Conservation (phyloP, 2,329 filamentous ascomycete genomes). For the Boeremia lycopersici region DNA sequence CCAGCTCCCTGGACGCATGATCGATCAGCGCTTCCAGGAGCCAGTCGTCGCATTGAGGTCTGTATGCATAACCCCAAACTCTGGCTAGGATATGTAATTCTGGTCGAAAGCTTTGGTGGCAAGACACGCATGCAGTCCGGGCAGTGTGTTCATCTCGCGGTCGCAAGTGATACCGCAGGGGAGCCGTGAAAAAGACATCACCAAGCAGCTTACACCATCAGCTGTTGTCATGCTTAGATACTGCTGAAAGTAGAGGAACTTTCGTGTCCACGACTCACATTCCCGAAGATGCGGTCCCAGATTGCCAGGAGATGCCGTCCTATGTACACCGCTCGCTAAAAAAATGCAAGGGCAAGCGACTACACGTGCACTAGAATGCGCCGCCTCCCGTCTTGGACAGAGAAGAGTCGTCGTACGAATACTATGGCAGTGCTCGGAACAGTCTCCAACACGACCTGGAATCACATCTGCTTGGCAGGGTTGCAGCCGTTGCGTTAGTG, state of each 20-base stretch:
- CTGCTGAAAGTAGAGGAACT: neutral
- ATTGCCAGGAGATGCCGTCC: neutral
- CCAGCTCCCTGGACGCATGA: neutral
- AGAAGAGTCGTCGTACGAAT: neutral
- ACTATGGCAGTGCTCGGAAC: neutral
- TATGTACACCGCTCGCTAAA: neutral
- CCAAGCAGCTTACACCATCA: neutral
- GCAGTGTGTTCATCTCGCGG: neutral
- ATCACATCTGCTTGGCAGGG: neutral
- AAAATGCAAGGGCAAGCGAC: slow-evolving; percentile 20
- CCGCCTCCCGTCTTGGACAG: slow-evolving; percentile 10
- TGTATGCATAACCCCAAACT: neutral
- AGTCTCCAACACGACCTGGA: slow-evolving; percentile 2
- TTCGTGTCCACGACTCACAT: neutral
- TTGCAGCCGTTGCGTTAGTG: slow-evolving; percentile 15
- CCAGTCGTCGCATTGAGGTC: neutral
- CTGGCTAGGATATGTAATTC: neutral
- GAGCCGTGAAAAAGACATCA: no score
- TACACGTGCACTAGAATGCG: slow-evolving; percentile 15
- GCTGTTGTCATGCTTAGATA: neutral
- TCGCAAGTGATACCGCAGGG: neutral
- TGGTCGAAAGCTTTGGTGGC: neutral
- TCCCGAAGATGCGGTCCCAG: neutral
- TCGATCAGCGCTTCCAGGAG: neutral
- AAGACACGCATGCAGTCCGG: neutral